phyloP scores from a whole-genome alignment of 805 yeast species.

The Nakazawaea sp. region DNA sequence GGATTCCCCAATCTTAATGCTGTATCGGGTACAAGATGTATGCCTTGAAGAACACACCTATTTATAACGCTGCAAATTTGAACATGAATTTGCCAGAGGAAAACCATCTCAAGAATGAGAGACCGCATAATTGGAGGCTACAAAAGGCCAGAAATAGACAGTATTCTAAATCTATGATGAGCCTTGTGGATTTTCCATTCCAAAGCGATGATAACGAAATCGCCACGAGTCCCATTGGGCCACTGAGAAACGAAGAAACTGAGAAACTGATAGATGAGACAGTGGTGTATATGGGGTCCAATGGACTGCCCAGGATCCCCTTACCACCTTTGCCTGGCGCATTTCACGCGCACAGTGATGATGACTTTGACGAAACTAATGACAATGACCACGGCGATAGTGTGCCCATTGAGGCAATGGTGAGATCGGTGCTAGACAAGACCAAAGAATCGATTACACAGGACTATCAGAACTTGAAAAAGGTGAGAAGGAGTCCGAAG shows the following conservation, averaged over 20 bases:
- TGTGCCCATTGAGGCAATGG: neutral
- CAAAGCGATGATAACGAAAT: neutral
- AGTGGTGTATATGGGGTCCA: neutral
- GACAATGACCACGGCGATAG: no score
- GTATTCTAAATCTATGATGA: neutral
- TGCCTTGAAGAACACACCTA: no score
- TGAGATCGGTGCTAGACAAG: neutral
- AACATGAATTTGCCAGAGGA: no score
- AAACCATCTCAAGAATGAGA: neutral
- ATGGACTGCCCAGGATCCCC: slow-evolving; percentile 3
- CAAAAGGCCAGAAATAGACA: neutral
- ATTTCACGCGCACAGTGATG: no score
- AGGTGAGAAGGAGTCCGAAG: neutral
- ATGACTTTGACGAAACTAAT: no score
- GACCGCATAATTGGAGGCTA: slow-evolving; percentile 1
- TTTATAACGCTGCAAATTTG: no score
- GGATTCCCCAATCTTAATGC: no score
- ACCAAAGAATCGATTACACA: neutral
- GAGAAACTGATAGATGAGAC: neutral
- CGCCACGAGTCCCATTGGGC: neutral
- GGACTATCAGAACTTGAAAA: neutral
- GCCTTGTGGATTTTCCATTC: no score
- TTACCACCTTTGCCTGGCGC: slow-evolving; percentile 4
- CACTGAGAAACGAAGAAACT: neutral
- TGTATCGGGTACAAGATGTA: no score